These are phyloP conservation scores for Heterobasidion occidentale DNA, from an alignment of 1,284 basidiomycete species.

Conservation along the genomic window DNA sequence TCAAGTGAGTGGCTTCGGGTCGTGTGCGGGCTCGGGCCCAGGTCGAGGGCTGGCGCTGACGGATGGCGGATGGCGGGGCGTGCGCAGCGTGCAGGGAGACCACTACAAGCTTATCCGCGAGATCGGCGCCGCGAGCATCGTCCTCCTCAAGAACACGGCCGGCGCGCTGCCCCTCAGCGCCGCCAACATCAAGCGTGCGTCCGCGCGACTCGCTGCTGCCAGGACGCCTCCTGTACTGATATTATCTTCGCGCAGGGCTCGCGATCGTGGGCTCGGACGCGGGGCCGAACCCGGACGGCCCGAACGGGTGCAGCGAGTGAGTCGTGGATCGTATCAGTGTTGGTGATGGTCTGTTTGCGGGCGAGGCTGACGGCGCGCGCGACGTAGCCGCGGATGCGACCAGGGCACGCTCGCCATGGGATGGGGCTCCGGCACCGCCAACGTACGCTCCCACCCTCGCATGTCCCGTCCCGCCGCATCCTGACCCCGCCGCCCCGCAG, in stretches of 20 bases:
- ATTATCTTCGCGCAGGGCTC: slow-evolving; percentile 9
- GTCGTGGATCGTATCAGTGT: neutral
- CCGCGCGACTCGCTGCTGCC: slow-evolving; percentile 29
- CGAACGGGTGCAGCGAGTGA: slow-evolving; percentile 46
- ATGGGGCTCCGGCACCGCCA: slow-evolving; percentile 48
- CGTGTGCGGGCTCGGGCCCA: too few relatives aligned
- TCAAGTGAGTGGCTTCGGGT: slow-evolving; percentile 29
- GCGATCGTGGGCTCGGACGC: slow-evolving; percentile 43
- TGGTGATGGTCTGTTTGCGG: neutral
- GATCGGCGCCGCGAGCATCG: slow-evolving; percentile 49
- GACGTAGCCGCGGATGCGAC: slow-evolving; percentile 21
- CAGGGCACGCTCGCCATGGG: slow-evolving; percentile 53
- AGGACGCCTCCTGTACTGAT: neutral
- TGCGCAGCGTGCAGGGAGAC: slow-evolving; percentile 29
- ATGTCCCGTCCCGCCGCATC: neutral
- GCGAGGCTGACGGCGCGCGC: neutral
- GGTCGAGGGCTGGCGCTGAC: neutral
- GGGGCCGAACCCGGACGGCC: slow-evolving; percentile 43
- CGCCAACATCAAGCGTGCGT: slow-evolving; percentile 16
- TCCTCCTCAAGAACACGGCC: slow-evolving; percentile 57
- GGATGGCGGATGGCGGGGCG: too few relatives aligned
- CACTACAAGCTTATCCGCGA: slow-evolving; percentile 43
- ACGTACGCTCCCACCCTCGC: slow-evolving; percentile 1
- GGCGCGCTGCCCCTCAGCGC: slow-evolving; percentile 42
- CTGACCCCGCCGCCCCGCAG: neutral